Evolutionary conservation across 768 basidiomycete species (phyloP).

Genomic region (Hypholoma sublateritium): DNA sequence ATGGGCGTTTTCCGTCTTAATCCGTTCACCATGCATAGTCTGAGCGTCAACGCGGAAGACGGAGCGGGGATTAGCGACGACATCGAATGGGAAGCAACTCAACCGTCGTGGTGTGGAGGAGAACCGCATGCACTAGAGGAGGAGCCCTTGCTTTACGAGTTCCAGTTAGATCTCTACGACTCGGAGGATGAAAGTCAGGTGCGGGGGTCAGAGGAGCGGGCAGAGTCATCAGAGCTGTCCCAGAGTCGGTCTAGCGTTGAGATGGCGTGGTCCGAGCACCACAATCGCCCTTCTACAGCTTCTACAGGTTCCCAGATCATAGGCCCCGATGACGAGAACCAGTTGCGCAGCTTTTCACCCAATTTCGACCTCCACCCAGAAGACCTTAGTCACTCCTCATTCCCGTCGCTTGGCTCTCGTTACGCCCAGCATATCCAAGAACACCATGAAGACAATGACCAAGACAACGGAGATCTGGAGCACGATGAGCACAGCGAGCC

Average conservation of each 20-base stretch:
- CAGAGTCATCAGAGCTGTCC: neutral
- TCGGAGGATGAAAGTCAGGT: constrained; percentile 4
- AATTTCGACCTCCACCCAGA: constrained; percentile 32
- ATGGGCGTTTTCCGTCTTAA: constrained; percentile 80
- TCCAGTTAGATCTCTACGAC: constrained; percentile 46
- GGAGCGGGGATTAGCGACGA: constrained; percentile 20
- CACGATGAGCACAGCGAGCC: constrained; percentile 11
- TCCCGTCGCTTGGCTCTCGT: neutral
- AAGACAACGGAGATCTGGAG: constrained; percentile 1
- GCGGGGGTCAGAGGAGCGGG: neutral
- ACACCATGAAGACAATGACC: neutral
- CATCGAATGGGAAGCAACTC: constrained; percentile 31
- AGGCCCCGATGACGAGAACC: constrained; percentile 3
- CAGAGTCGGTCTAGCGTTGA: neutral
- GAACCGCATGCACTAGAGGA: constrained; percentile 61
- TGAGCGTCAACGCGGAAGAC: constrained; percentile 15
- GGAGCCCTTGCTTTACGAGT: constrained; percentile 64
- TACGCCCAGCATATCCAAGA: neutral
- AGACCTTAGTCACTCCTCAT: constrained; percentile 2
- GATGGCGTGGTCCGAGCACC: neutral
- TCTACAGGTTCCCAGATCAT: neutral
- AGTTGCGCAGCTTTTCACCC: constrained; percentile 38
- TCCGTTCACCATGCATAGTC: constrained; percentile 68
- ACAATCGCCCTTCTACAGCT: neutral
- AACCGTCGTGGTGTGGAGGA: constrained; percentile 40